A percentile compares a stretch with the other conserved stretches of the same genome.
phyloP scores from a whole-genome alignment of 768 basidiomycete species.

The Collybia mongolica region DNA sequence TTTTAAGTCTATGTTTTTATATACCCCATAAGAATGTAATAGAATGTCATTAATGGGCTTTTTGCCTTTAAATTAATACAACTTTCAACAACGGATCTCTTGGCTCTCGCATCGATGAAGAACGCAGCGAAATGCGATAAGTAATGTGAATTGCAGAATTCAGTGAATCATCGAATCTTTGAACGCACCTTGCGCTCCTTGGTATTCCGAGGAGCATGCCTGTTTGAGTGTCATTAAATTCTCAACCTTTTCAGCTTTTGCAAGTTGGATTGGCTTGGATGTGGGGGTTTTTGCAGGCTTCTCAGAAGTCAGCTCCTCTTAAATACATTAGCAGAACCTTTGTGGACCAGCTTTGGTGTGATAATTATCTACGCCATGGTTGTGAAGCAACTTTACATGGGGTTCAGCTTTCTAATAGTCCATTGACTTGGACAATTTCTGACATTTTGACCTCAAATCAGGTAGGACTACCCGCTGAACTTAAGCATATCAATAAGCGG shows the following conservation, averaged over 20 bases:
- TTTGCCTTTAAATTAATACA: no score
- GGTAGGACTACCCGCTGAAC: conserved; percentile 83
- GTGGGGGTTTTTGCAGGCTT: conserved; percentile 26
- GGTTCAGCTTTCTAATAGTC: no score
- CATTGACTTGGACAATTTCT: no score
- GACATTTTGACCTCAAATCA: conserved; percentile 67
- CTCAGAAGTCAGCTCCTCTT: conserved; percentile 17
- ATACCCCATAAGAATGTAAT: conserved; percentile 21
- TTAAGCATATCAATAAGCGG: conserved; percentile 90
- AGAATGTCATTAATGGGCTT: no score
- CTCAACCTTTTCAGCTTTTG: conserved; percentile 40
- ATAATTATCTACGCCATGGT: background rate
- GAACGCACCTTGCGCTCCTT: conserved; percentile 78
- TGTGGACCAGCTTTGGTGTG: conserved; percentile 6
- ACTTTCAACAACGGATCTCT: no score
- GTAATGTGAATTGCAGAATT: no score
- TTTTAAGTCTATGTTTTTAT: no score
- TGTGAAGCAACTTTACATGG: no score
- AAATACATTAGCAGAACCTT: conserved; percentile 10
- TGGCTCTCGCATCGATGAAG: no score
- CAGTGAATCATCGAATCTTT: conserved; percentile 85
- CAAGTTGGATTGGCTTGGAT: conserved; percentile 34
- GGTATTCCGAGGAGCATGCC: conserved; percentile 74
- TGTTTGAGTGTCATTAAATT: conserved; percentile 73
- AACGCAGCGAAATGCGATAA: no score